A percentile compares a stretch with the other conserved stretches of the same genome.
phyloP scores from a whole-genome alignment of 176 grass and related monocot genomes.

The Ampelocalamus luodianensis region DNA sequence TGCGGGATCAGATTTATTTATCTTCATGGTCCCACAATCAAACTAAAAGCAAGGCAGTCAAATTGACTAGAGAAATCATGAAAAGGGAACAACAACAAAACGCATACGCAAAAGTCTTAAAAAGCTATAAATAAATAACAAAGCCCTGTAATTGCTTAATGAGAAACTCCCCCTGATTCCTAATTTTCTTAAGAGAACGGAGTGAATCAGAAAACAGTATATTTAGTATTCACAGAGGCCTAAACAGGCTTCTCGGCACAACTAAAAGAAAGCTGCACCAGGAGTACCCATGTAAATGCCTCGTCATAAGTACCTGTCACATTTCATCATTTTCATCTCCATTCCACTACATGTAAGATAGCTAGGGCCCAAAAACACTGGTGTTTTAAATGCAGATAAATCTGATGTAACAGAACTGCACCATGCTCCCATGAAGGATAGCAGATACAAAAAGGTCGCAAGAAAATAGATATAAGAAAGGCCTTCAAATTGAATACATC shows the following conservation, averaged over 20 bases:
- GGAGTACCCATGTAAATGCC: conserved; percentile 59
- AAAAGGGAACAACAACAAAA: conserved; percentile 12
- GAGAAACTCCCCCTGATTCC: neutral
- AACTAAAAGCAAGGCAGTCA: conserved; percentile 8
- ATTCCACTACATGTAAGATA: conserved; percentile 23
- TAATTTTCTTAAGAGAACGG: conserved; percentile 39
- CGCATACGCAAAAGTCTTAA: neutral
- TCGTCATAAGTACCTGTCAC: conserved; percentile 78
- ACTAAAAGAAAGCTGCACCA: conserved; percentile 61
- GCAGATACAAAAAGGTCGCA: neutral
- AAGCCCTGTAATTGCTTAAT: conserved; percentile 18
- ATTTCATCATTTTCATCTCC: conserved; percentile 77
- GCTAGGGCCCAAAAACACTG: neutral
- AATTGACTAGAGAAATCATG: neutral
- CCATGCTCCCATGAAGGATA: neutral
- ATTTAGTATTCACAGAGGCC: conserved; percentile 53
- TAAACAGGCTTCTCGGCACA: conserved; percentile 67
- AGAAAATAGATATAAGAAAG: neutral
- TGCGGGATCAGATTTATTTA: conserved; percentile 51
- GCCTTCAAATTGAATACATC: neutral
- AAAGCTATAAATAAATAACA: neutral
- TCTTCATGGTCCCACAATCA: conserved; percentile 66
- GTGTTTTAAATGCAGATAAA: conserved; percentile 16
- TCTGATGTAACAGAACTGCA: conserved; percentile 6
- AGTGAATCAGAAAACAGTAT: conserved; percentile 55